Base-by-base conservation (phyloP, 2,329 filamentous ascomycete genomes). In the Diaporthe aspalathi region DNA sequence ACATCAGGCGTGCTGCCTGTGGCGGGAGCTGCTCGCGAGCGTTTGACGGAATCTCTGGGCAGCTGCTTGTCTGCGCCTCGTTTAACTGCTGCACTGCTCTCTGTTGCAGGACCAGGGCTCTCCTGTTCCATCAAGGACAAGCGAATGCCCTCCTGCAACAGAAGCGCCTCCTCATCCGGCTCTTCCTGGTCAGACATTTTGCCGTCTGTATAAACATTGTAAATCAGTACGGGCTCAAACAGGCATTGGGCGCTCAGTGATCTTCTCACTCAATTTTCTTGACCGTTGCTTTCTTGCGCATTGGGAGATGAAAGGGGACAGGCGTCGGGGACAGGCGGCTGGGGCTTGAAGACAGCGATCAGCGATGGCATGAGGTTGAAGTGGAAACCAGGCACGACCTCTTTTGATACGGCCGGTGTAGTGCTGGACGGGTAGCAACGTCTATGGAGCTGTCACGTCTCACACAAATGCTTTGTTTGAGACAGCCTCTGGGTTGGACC, bases 81-180 rank as follows among this genome's bases (percentile, higher is more conserved):
- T 47, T 68, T 71, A 9, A 17, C n/a, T 12, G 43, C 29, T 24
- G 38, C 16, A 8, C 27, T 32, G 38, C 20, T n/a, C 6, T 12
- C 16, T 11, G 45, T 63, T 40, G 24, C 20, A 35, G 54, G 20
- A 11, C 27, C 20, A 24, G 65, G 12, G 7, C 38, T 43, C n/a
- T 63, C 38, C 8, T 62, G 53, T 35, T 43, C 65, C 54, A 54
- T 71, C 54, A 40, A 47, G 29, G 63, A 71, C 54, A 71, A 27
- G 47, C 65, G 70, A n/a, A 54, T 68, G 22, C 38, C 54, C 29
- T 68, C 63, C 49, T 68, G 63, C 17, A 71, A 22, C 53, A 62
- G 53, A 24, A 54, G 53, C 24, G 62, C 62, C 35, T 67, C 65
- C 45, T 57, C 49, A 38, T 24, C 49, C 14, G 43, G 17, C 24